These are phyloP conservation scores for Claviceps purpurea DNA, from an alignment of 2,329 filamentous ascomycete species.

Conservation along the genomic window DNA sequence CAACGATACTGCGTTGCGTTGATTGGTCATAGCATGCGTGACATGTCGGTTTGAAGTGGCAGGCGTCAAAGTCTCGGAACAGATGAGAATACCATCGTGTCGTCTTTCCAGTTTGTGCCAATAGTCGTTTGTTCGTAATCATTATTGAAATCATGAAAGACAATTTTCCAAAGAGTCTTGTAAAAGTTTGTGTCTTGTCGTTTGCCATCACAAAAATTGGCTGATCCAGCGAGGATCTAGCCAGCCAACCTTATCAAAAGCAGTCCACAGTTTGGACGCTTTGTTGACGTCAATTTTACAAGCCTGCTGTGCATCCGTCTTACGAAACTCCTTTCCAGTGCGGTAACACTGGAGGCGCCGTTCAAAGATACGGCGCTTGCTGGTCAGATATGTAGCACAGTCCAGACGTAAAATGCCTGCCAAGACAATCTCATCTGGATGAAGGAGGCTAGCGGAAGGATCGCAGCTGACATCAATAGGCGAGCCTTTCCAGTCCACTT, in stretches of 20 bases:
- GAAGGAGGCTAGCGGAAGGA: slow-evolving; percentile 55
- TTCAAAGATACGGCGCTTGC: slow-evolving; percentile 84
- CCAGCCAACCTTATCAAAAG: slow-evolving; percentile 80
- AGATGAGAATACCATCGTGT: neutral
- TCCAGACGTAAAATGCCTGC: slow-evolving; percentile 71
- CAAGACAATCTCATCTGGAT: slow-evolving; percentile 63
- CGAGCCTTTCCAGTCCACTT: slow-evolving; percentile 78
- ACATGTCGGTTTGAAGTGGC: slow-evolving; percentile 2
- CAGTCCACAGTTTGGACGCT: slow-evolving; percentile 81
- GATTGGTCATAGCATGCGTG: neutral
- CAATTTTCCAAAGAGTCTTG: neutral
- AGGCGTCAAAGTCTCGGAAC: neutral
- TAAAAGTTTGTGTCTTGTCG: neutral
- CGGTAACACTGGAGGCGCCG: slow-evolving; percentile 54
- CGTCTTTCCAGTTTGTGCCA: neutral
- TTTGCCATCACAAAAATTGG: slow-evolving; percentile 16
- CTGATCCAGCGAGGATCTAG: slow-evolving; percentile 42
- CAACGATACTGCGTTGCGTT: neutral
- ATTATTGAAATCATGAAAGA: neutral
- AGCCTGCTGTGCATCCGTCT: slow-evolving; percentile 91
- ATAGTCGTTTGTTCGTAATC: neutral
- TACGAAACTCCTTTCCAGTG: slow-evolving; percentile 73
- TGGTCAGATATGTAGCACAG: slow-evolving; percentile 79
- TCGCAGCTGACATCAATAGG: slow-evolving; percentile 64
- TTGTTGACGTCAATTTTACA: slow-evolving; percentile 99